These are phyloP conservation scores for Scheffersomyces cryptocercus DNA, from an alignment of 1,139 yeast genomes.

Conservation along the genomic window DNA sequence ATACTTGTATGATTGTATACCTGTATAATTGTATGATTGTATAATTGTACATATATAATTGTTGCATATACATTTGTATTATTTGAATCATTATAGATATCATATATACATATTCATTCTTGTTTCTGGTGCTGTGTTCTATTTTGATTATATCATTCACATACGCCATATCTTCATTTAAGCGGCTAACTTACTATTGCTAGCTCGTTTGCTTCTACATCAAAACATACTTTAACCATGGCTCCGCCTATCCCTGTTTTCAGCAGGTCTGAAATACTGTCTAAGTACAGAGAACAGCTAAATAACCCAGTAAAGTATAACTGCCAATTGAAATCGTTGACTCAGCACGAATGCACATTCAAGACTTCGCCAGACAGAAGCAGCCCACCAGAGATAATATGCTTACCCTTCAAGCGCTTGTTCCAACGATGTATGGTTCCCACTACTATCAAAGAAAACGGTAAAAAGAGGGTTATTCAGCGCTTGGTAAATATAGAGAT, in stretches of 20 bases:
- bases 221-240: constrained; percentile 20
- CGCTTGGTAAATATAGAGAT: constrained; percentile 46
- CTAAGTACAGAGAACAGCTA: constrained; percentile 28
- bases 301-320: constrained; percentile 33
- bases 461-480: constrained; percentile 24
- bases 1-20: too few relatives aligned
- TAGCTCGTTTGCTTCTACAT: background rate
- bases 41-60: too few relatives aligned
- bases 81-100: too few relatives aligned
- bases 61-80: too few relatives aligned
- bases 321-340: constrained; percentile 44
- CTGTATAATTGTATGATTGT: too few relatives aligned
- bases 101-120: too few relatives aligned
- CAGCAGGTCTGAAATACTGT: constrained; percentile 28
- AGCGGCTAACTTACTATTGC: too few relatives aligned
- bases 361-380: constrained; percentile 22
- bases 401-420: constrained; percentile 55
- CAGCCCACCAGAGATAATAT: constrained; percentile 43
- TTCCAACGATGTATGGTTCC: constrained; percentile 50
- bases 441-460: constrained; percentile 20
- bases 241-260: constrained; percentile 52
- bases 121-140: too few relatives aligned
- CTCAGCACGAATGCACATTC: constrained; percentile 54
- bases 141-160: too few relatives aligned
- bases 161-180: too few relatives aligned